phyloP scores from a whole-genome alignment of 2,329 filamentous ascomycete genomes.

The Verticillium nubilum region DNA sequence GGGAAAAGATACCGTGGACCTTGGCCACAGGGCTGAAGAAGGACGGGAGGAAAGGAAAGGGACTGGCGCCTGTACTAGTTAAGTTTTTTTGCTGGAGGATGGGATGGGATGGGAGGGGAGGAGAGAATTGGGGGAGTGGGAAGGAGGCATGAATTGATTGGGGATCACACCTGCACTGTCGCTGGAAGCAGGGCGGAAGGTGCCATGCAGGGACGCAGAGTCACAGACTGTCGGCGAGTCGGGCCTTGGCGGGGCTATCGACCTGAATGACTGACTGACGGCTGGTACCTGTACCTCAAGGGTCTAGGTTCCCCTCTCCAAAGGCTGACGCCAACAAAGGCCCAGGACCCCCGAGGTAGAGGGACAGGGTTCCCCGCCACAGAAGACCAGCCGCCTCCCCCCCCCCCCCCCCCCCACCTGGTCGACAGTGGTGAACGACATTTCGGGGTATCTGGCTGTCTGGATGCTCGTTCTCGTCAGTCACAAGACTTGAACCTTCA shows the following conservation, averaged over 20 bases:
- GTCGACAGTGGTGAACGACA: no score
- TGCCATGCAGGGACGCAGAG: no score
- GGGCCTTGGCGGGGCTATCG: background rate
- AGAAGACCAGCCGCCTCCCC: no score
- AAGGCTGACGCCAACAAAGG: background rate
- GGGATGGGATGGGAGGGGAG: background rate
- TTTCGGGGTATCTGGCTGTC: no score
- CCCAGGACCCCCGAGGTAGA: background rate
- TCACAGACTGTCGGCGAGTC: background rate
- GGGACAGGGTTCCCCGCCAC: background rate
- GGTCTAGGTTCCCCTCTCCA: background rate
- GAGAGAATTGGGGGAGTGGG: background rate
- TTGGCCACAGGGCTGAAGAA: background rate
- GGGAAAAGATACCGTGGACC: background rate
- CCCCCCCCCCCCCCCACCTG: no score
- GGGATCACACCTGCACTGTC: background rate
- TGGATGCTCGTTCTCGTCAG: background rate
- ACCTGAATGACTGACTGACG: no score
- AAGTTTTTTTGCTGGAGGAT: background rate
- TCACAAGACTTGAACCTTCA: background rate
- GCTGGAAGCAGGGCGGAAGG: background rate
- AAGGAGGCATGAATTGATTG: background rate
- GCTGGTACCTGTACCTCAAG: background rate
- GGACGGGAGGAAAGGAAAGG: background rate
- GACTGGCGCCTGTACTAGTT: background rate